Evolutionary conservation across 228 moss, liverwort and hornwort genomes (phyloP).

Genomic region (Sphagnum magellanicum): DNA sequence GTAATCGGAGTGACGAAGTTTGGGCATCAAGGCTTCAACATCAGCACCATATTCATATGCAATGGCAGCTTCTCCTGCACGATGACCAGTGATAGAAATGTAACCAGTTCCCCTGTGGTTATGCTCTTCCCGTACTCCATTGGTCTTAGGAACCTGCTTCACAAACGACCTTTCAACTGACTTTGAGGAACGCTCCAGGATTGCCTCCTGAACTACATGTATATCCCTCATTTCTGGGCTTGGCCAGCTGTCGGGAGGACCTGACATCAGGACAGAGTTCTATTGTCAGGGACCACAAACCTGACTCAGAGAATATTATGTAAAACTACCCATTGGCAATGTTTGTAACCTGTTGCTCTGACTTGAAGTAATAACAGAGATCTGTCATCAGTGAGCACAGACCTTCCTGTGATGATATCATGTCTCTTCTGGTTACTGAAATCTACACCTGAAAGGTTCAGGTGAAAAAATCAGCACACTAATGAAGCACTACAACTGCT

Average conservation of each 20-base stretch:
- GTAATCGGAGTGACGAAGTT: constrained; percentile 59
- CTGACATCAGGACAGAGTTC: constrained; percentile 6
- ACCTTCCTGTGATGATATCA: too few species aligned
- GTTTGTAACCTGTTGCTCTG: too few species aligned
- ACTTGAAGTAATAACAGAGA: too few species aligned
- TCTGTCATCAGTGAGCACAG: too few species aligned
- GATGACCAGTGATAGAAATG: constrained; percentile 54
- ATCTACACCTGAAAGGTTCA: too few species aligned
- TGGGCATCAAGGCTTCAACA: constrained; percentile 63
- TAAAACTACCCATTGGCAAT: too few species aligned
- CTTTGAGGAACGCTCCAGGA: constrained; percentile 18
- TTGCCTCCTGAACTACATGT: constrained; percentile 8
- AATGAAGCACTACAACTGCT: too few species aligned
- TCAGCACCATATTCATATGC: constrained; percentile 72
- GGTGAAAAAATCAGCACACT: too few species aligned
- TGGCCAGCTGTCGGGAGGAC: constrained; percentile 39
- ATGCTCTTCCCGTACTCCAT: constrained; percentile 52
- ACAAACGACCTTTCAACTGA: constrained; percentile 22
- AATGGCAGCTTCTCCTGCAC: constrained; percentile 69
- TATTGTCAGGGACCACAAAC: too few species aligned
- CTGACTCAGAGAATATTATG: too few species aligned
- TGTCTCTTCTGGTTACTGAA: too few species aligned
- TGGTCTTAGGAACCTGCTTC: constrained; percentile 31
- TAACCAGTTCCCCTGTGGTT: constrained; percentile 62
- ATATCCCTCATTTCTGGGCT: constrained; percentile 21